Percentiles rank a stretch among this genome's conserved stretches.
Conservation (phyloP, 495 filamentous ascomycete species). For the Xylaria grammica region DNA sequence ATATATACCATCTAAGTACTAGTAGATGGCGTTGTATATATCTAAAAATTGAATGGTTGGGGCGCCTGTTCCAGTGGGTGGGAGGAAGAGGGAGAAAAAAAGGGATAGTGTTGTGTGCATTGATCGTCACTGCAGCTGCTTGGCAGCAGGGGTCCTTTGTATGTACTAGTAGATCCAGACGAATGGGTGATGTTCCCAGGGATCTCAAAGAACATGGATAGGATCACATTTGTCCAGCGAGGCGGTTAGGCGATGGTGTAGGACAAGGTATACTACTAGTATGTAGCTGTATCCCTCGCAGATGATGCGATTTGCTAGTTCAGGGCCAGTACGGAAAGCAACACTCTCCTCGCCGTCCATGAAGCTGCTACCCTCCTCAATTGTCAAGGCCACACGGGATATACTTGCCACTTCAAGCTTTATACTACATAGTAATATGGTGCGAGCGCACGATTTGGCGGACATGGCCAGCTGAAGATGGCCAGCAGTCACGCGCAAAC, state of each 20-base stretch:
- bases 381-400: neutral
- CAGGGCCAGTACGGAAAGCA: neutral
- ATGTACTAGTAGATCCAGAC: constrained; percentile 17
- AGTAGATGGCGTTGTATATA: neutral
- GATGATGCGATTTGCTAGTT: neutral
- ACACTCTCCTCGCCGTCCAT: neutral
- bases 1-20: neutral
- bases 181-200: constrained; percentile 17
- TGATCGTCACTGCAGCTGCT: constrained; percentile 21
- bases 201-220: constrained; percentile 17
- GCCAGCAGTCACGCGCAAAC: constrained; percentile 4
- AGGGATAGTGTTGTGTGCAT: constrained; percentile 18
- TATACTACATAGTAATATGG: neutral
- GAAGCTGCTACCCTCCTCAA: neutral
- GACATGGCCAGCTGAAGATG: constrained; percentile 12
- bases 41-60: neutral
- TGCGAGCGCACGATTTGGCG: neutral
- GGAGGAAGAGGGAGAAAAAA: neutral
- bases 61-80: neutral
- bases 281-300: neutral
- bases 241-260: neutral
- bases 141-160: constrained; percentile 19
- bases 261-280: neutral
- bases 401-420: constrained; percentile 13
- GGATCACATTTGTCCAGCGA: constrained; percentile 12